Base-by-base conservation (phyloP, 805 yeast genomes). In the Candida michaelii region DNA sequence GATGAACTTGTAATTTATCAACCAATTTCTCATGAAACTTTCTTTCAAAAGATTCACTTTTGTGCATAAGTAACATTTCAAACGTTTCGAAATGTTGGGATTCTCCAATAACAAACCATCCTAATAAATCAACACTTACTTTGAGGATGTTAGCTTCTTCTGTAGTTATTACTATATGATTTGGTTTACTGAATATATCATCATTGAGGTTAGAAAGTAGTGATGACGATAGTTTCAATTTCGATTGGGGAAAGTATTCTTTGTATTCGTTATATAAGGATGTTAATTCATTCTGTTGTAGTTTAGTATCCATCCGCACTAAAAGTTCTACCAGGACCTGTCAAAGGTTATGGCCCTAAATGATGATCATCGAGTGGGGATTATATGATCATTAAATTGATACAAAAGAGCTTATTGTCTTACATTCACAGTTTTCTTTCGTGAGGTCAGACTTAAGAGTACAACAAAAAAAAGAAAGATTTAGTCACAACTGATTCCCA, bases 401-500 rank as follows among this genome's bases (percentile, higher is more conserved):
- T n/a, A n/a, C n/a, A n/a, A n/a, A n/a, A n/a, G n/a, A n/a, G n/a
- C n/a, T n/a, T n/a, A n/a, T n/a, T n/a, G n/a, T n/a, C n/a, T n/a
- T n/a, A n/a, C n/a, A n/a, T n/a, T n/a, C n/a, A n/a, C n/a, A n/a
- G n/a, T n/a, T n/a, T n/a, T n/a, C n/a, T n/a, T n/a, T n/a, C n/a
- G n/a, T n/a, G n/a, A n/a, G n/a, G n/a, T n/a, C n/a, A 30, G 11
- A 16, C 33, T 7, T 7, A 23, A 23, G 25, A 6, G 6, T 23
- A 23, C 25, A 23, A 23, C 7, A 30, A 15, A 19, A 21, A 29
- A 23, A 30, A 5, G 11, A 12, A 7, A 25, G 11, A 62, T 66
- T 55, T 66, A 65, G 71, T 52, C 69, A 65, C 71, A 65, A 66
- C 72, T 66, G 72, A 66, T 66, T 66, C 72, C 72, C 72, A 66